Evolutionary conservation across 495 filamentous ascomycete genomes (phyloP).

Genomic region (Aspergillus haitiensis): DNA sequence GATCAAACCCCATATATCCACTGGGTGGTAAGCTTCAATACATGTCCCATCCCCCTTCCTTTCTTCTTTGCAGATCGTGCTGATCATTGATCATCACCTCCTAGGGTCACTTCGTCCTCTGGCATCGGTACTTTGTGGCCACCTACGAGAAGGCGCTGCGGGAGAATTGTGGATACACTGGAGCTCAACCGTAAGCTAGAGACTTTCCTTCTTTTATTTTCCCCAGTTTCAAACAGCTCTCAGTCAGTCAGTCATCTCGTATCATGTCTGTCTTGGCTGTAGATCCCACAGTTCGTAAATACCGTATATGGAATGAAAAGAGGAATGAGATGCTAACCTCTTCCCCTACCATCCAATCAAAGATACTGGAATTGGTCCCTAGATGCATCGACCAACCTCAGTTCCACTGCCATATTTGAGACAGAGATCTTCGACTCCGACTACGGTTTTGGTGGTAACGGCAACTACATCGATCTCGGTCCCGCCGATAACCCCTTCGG

Average conservation of each 20-base stretch:
- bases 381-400: conserved; percentile 22
- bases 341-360: background rate
- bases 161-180: conserved; percentile 46
- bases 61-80: conserved; percentile 11
- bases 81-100: conserved; percentile 17
- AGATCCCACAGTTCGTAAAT: background rate
- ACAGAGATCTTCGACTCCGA: conserved; percentile 22
- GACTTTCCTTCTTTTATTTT: conserved; percentile 11
- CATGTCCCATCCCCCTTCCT: background rate
- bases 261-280: background rate
- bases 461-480: conserved; percentile 18
- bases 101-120: conserved; percentile 30
- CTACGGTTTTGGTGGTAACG: conserved; percentile 27
- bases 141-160: conserved; percentile 45
- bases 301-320: no score
- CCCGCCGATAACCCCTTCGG: conserved; percentile 25
- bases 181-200: conserved; percentile 39
- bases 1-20: conserved; percentile 25
- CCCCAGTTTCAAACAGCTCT: background rate
- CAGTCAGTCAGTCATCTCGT: background rate
- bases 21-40: conserved; percentile 19
- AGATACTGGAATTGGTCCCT: conserved; percentile 29
- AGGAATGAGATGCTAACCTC: background rate
- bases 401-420: conserved; percentile 25
- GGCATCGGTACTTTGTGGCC: conserved; percentile 50